Percentiles rank a stretch among this genome's conserved stretches.
phyloP scores from a whole-genome alignment of 192 early-diverging fungal genomes.

The Coemansia sp. region DNA sequence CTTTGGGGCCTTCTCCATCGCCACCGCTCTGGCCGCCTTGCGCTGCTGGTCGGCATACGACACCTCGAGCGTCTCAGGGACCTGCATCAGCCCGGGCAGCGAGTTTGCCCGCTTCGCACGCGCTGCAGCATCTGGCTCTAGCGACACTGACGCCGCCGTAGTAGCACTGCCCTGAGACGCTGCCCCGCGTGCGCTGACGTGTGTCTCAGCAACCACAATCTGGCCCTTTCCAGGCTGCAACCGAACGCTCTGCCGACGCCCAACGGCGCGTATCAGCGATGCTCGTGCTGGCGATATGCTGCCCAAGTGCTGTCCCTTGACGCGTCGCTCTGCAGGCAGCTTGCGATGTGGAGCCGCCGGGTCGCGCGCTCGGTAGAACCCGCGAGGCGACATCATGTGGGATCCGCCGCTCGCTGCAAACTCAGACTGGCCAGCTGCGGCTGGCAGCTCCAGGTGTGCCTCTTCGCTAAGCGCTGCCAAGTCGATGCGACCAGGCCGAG shows the following conservation, averaged over 20 bases:
- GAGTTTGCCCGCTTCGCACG: constrained; percentile 55
- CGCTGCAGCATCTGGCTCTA: constrained; percentile 27
- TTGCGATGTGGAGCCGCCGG: constrained; percentile 52
- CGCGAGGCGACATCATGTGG: constrained; percentile 36
- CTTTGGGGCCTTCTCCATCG: constrained; percentile 21
- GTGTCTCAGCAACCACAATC: constrained; percentile 53
- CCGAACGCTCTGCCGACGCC: constrained; percentile 55
- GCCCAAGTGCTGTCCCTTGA: not conserved
- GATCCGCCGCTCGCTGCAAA: not conserved
- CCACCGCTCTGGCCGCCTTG: constrained; percentile 35
- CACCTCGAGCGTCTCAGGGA: constrained; percentile 56
- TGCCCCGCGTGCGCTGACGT: constrained; percentile 16
- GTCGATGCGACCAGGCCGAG: constrained; percentile 13
- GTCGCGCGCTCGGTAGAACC: constrained; percentile 54
- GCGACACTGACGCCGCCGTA: constrained; percentile 7
- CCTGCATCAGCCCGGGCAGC: constrained; percentile 49
- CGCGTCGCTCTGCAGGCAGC: constrained; percentile 16
- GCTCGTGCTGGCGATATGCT: constrained; percentile 53
- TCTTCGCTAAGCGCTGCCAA: constrained; percentile 32
- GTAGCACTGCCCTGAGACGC: constrained; percentile 11
- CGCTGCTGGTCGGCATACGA: constrained; percentile 53
- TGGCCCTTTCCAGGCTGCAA: constrained; percentile 54
- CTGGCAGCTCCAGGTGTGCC: constrained; percentile 1
- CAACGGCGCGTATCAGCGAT: constrained; percentile 53
- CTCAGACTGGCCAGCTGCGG: constrained; percentile 4